Evolutionary conservation across 2,329 filamentous ascomycete species (phyloP), one percentile per base, ranked within the genome.

Genomic region (Monilinia fructigena): DNA sequence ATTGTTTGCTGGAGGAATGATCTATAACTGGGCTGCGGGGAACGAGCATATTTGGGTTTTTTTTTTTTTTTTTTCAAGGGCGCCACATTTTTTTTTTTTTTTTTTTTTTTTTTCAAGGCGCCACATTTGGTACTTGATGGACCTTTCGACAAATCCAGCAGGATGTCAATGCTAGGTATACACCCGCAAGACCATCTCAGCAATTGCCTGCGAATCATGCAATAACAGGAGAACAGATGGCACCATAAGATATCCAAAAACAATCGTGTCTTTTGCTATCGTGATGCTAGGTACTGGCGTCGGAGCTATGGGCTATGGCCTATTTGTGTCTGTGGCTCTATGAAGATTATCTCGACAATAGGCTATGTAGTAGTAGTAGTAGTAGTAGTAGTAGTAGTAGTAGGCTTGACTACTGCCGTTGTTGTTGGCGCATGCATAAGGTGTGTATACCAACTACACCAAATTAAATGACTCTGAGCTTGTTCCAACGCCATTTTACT

Each of bases 271-370:
- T 81, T 88, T 85, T 89, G 88, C 89, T 90, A 91, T 87, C 87
- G 85, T 87, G 84, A 86, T 86, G 86, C 87, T 90, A 90, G 85
- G 84, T 86, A 85, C 83, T 86, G 81, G 80, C 80, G 79, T 82
- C 79, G 81, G 82, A 83, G 67, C 68, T 65, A 69, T 79, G 79
- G 80, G 82, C 80, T 84, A 83, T 81, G 82, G 81, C 81, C 78
- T 75, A 74, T 74, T 77, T 74, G 70, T 70, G 69, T 70, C 69
- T 74, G 73, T 81, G 82, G 85, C 81, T 85, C 84, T 88, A 87
- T 86, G 81, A 86, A 86, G 82, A 85, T 85, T 80, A 84, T 86
- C 85, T 86, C 84, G 84, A 86, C 82, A 86, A 82, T 82, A 83
- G 84, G 84, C 82, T 87, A 86, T 85, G 84, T 77, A 76, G 74